Evolutionary conservation across 148 eudicot species (phyloP), one percentile per base, ranked within the genome.

Genomic region (Fagopyrum tataricum): DNA sequence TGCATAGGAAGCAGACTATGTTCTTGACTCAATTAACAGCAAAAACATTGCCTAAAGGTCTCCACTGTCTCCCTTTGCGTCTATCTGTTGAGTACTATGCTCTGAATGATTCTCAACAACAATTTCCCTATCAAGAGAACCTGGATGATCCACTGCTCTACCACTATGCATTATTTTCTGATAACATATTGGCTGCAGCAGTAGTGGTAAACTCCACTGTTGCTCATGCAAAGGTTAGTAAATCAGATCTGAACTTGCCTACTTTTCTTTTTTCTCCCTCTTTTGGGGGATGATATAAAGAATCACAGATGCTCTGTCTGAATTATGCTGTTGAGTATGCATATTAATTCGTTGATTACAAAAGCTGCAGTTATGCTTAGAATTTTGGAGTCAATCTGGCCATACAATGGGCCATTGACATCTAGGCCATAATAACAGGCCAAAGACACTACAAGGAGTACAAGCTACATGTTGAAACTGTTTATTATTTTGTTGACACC

Each of bases 21-120:
- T 95, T 91, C 81, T 85, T 95, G 78, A 95, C 93, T 46, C 98
- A 95, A 67, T 80, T 95, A 75, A 91, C 91, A 74, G 96, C 97
- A 46, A 95, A 95, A 78, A 91, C 98, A 71, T 80, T 91, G 76
- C 97, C 98, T 58, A 95, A 91, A 81, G 98, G 98, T 76, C 98
- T 91, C 77, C 98, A 95, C 77, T 91, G 98, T 82, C 96, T 95
- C 72, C 97, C 97, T 39, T 78, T 95, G 79, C 93, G 98, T 72
- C 97, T 95, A 48, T 83, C 97, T 24, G 82, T 87, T 12, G 97
- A 95, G 64, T 95, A 87, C 79, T 95, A 88, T 76, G 76, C 81
- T 71, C 78, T 88, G 73, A 91, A 95, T 82, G 49, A 82, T 73
- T 87, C 96, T 58, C 82, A 82, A 53, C 84, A 81, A 75, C 83